These are phyloP conservation scores for Monosporozyma solicola DNA, from an alignment of 805 yeast genomes.

Conservation along the genomic window DNA sequence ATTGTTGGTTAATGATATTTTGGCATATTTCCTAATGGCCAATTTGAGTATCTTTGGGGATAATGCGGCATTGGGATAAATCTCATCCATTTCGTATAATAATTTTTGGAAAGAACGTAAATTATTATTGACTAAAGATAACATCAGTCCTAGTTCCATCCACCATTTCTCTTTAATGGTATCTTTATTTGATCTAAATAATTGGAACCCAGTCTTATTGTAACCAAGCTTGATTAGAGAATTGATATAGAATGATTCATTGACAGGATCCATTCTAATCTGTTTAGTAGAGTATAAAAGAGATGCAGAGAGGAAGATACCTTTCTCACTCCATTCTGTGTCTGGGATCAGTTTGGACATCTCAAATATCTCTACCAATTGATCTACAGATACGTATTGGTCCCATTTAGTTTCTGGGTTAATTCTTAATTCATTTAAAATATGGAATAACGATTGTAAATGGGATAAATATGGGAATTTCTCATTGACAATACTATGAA, in stretches of 20 bases:
- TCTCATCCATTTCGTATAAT: slow-evolving; percentile 21
- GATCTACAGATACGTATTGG: slow-evolving; percentile 23
- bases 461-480: neutral
- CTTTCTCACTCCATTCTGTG: slow-evolving; percentile 26
- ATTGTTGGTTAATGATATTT: slow-evolving; percentile 12
- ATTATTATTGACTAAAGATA: slow-evolving; percentile 30
- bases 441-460: slow-evolving; percentile 10
- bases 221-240: slow-evolving; percentile 32
- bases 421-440: slow-evolving; percentile 13
- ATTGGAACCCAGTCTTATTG: slow-evolving; percentile 30
- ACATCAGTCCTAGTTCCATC: slow-evolving; percentile 41
- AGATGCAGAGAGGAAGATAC: slow-evolving; percentile 35
- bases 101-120: slow-evolving; percentile 32
- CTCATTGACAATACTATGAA: neutral
- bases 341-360: slow-evolving; percentile 33
- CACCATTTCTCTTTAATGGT: slow-evolving; percentile 42
- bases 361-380: slow-evolving; percentile 32
- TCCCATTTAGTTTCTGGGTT: slow-evolving; percentile 7
- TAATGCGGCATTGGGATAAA: slow-evolving; percentile 25
- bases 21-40: slow-evolving; percentile 30
- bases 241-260: slow-evolving; percentile 43
- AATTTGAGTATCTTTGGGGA: slow-evolving; percentile 31
- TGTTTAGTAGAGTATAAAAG: slow-evolving; percentile 35
- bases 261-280: slow-evolving; percentile 42
- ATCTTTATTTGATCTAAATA: slow-evolving; percentile 30